These are phyloP conservation scores for Streptanthus diversifolius DNA, from an alignment of 345 rosid genomes.

Conservation along the genomic window DNA sequence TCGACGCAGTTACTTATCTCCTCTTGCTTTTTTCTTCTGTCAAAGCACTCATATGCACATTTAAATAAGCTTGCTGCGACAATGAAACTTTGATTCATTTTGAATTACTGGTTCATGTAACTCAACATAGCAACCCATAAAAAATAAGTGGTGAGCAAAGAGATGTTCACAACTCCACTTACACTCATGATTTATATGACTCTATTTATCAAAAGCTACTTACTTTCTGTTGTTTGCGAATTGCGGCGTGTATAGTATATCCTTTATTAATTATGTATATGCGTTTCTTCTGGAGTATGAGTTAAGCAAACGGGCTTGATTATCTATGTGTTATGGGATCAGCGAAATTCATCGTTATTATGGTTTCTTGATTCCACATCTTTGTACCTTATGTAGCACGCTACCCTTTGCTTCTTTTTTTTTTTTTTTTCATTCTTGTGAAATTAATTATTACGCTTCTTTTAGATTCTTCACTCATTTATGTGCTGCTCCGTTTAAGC, in stretches of 20 bases:
- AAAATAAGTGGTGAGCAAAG: background rate
- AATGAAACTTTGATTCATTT: background rate
- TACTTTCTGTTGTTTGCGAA: background rate
- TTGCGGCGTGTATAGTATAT: no score
- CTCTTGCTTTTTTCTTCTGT: slow-evolving; percentile 67
- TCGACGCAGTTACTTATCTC: slow-evolving; percentile 80
- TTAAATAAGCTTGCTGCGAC: slow-evolving; percentile 94
- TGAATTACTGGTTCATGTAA: background rate
- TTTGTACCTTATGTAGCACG: no score
- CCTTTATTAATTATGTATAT: no score
- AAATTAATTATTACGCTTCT: no score
- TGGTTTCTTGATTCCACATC: no score
- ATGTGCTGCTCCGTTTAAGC: no score
- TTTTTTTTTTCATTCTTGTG: no score
- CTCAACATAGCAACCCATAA: background rate
- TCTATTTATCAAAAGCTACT: background rate
- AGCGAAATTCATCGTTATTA: no score
- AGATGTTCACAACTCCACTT: background rate
- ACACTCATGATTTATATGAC: background rate
- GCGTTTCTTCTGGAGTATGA: no score
- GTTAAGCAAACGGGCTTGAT: no score
- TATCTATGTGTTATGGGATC: no score
- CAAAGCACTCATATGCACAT: slow-evolving; percentile 88
- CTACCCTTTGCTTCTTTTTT: no score
- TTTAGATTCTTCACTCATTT: background rate